Percentiles rank a stretch among this genome's conserved stretches.
Conservation (phyloP, 73 alveolate genomes). For the Stentor coeruleus region DNA sequence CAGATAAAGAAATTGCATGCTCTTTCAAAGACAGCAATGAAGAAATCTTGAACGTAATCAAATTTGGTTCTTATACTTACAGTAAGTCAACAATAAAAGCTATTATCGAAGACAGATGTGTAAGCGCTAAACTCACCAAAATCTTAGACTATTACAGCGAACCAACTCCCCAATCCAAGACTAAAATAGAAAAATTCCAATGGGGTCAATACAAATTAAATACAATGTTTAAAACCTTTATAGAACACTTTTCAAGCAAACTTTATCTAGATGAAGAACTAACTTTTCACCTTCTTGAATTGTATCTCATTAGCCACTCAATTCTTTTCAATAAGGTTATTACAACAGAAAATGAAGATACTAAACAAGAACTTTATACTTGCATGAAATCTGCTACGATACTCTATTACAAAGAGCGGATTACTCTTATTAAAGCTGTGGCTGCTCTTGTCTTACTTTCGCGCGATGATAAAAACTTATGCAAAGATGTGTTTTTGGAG, state of each 20-base stretch:
- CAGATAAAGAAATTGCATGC: not conserved
- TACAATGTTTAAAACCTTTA: not conserved
- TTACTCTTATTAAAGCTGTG: constrained; percentile 3
- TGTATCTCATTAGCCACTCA: not conserved
- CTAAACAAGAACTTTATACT: not conserved
- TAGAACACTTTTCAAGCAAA: not conserved
- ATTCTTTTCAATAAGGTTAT: not conserved
- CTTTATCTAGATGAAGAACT: not conserved
- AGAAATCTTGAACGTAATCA: not conserved
- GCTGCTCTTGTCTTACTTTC: not conserved
- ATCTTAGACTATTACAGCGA: not conserved
- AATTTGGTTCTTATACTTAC: not conserved
- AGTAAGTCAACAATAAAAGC: not conserved
- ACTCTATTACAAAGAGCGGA: constrained; percentile 20
- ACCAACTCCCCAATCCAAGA: not conserved
- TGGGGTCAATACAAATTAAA: not conserved
- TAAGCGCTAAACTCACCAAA: not conserved
- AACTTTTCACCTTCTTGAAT: not conserved
- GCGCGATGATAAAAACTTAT: not conserved
- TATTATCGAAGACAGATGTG: not conserved
- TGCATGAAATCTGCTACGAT: not conserved
- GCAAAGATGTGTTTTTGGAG: constrained; percentile 1
- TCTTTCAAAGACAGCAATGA: not conserved
- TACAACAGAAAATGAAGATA: not conserved
- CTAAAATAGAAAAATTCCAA: not conserved